Percentiles rank a stretch among this genome's conserved stretches.
phyloP scores from a whole-genome alignment of 2,329 filamentous ascomycete species.

The Cladobotryum protrusum region DNA sequence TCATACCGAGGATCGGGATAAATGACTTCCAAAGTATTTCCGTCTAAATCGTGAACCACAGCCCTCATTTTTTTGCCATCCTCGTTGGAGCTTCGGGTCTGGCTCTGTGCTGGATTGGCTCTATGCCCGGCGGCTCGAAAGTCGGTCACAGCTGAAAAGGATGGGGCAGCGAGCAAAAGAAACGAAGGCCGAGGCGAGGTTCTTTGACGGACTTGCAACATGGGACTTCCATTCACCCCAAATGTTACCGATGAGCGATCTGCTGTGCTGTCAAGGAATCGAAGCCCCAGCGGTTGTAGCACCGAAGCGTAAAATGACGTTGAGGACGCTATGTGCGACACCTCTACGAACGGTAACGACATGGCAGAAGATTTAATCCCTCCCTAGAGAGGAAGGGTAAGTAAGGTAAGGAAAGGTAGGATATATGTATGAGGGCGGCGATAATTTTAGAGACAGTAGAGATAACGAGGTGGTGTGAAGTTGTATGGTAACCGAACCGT shows the following conservation, averaged over 20 bases:
- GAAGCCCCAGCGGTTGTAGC: conserved; percentile 70
- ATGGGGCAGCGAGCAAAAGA: conserved; percentile 63
- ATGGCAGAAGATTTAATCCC: conserved; percentile 13
- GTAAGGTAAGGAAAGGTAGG: no score
- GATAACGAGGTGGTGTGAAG: no score
- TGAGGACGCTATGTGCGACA: conserved; percentile 71
- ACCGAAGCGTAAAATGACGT: conserved; percentile 79
- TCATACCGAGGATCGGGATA: conserved; percentile 34
- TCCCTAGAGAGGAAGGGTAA: background rate
- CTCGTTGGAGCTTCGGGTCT: background rate
- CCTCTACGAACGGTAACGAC: conserved; percentile 50
- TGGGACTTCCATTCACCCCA: conserved; percentile 29
- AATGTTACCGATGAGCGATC: conserved; percentile 35
- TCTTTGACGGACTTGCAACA: conserved; percentile 42
- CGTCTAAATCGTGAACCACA: conserved; percentile 71
- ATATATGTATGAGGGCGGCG: no score
- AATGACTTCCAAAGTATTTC: conserved; percentile 76
- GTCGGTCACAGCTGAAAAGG: conserved; percentile 57
- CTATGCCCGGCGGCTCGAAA: conserved; percentile 67
- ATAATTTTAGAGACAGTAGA: no score
- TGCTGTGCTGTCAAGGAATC: conserved; percentile 37
- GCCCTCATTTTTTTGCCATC: conserved; percentile 24
- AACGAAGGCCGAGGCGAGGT: conserved; percentile 35
- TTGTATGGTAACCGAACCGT: no score
- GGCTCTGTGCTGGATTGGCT: conserved; percentile 45